phyloP scores from a whole-genome alignment of 108 stramenopile species.

The Cyclotella cryptica region DNA sequence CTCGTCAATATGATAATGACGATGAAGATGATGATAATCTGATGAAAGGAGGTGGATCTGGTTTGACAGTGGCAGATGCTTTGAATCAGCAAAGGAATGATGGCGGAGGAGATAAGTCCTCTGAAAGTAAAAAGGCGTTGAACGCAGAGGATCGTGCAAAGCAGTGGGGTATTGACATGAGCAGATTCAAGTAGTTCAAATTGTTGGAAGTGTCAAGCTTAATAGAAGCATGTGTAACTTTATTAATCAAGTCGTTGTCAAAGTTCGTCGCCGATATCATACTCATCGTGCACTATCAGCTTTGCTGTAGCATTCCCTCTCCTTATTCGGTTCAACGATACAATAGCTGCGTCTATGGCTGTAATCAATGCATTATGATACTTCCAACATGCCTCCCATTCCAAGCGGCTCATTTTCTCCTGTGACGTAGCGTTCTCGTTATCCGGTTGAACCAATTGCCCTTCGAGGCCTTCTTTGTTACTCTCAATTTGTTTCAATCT shows the following conservation, averaged over 20 bases:
- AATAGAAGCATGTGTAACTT: not conserved
- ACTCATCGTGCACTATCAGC: not conserved
- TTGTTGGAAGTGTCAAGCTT: not conserved
- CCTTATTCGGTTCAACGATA: not conserved
- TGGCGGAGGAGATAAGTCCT: conserved; percentile 22
- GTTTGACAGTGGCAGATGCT: conserved; percentile 62
- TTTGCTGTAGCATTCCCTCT: not conserved
- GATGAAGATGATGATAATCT: conserved; percentile 66
- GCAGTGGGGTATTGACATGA: conserved; percentile 74
- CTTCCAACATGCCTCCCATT: conserved; percentile 14
- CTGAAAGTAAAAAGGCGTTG: conserved; percentile 28
- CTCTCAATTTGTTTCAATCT: not conserved
- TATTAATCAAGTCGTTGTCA: not conserved
- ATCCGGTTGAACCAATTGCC: conserved; percentile 1
- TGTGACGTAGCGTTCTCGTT: not conserved
- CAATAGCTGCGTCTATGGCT: not conserved
- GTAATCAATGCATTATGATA: conserved; percentile 4
- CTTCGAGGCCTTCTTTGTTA: not conserved
- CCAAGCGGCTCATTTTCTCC: not conserved
- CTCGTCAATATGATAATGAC: conserved; percentile 34
- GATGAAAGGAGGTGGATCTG: conserved; percentile 49
- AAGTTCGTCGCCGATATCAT: conserved; percentile 10
- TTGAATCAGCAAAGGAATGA: conserved; percentile 48
- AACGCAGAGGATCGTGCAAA: conserved; percentile 56
- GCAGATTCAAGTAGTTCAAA: conserved; percentile 40